phyloP scores from a whole-genome alignment of 352 stramenopile genomes.

The Phytophthora crassamura region DNA sequence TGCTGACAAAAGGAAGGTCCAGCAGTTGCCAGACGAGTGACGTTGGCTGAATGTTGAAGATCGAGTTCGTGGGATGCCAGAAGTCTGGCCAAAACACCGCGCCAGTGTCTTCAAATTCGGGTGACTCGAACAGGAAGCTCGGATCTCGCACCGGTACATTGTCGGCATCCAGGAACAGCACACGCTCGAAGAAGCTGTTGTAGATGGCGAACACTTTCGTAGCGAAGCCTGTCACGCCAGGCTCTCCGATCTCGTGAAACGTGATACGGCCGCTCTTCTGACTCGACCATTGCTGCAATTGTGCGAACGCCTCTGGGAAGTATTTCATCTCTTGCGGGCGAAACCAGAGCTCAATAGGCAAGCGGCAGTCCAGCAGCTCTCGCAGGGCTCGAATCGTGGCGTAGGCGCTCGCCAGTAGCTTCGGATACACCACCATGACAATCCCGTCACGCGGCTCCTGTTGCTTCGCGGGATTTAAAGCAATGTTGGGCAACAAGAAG shows the following conservation, averaged over 20 bases:
- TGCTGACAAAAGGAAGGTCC: constrained; percentile 49
- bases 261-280: constrained; percentile 30
- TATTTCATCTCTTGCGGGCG: constrained; percentile 40
- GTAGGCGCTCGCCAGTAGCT: constrained; percentile 49
- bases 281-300: constrained; percentile 35
- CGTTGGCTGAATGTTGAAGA: constrained; percentile 66
- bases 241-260: constrained; percentile 35
- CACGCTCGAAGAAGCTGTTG: constrained; percentile 48
- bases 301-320: constrained; percentile 18
- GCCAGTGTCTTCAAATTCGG: constrained; percentile 42
- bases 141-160: constrained; percentile 56
- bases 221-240: constrained; percentile 43
- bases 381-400: constrained; percentile 44
- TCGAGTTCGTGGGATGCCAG: constrained; percentile 60
- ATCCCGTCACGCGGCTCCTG: constrained; percentile 38
- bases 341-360: constrained; percentile 67
- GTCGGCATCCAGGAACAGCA: constrained; percentile 67
- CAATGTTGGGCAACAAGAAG: constrained; percentile 27
- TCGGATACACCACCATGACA: constrained; percentile 60
- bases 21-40: constrained; percentile 64
- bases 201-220: constrained; percentile 60
- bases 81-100: constrained; percentile 80
- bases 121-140: constrained; percentile 52
- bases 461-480: background rate
- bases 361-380: constrained; percentile 31